Percentiles rank a stretch among this genome's conserved stretches.
These are phyloP conservation scores for Vigna unguiculata DNA, from an alignment of 306 rosid genomes.

Conservation along the genomic window DNA sequence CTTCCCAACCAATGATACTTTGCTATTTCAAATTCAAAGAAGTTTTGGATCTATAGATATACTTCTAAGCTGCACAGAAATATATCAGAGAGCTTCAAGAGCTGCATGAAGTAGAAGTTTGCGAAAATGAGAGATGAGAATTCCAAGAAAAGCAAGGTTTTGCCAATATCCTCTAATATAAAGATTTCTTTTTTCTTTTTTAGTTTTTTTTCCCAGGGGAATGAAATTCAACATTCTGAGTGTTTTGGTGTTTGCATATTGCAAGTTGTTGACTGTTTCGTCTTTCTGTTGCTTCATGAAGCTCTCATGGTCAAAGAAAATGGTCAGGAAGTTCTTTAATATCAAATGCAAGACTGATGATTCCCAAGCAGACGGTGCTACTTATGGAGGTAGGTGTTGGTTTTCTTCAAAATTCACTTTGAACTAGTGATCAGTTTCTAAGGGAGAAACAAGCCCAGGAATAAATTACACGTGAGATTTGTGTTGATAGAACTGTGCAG, in stretches of 20 bases:
- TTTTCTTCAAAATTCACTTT: conserved; percentile 38
- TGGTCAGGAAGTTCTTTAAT: conserved; percentile 97
- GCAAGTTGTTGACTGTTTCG: conserved; percentile 56
- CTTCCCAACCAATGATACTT: conserved; percentile 35
- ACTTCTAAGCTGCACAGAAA: conserved; percentile 43
- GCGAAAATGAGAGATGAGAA: conserved; percentile 87
- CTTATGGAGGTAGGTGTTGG: conserved; percentile 70
- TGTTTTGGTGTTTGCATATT: conserved; percentile 37
- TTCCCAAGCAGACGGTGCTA: conserved; percentile 72
- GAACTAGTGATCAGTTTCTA: conserved; percentile 35
- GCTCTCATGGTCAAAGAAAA: conserved; percentile 99
- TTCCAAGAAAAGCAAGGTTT: conserved; percentile 95
- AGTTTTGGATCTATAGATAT: conserved; percentile 42
- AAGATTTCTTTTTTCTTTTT: background rate
- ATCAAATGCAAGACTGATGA: conserved; percentile 89
- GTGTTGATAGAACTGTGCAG: conserved; percentile 23
- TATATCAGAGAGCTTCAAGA: conserved; percentile 37
- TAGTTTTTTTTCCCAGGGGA: conserved; percentile 14
- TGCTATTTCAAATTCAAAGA: conserved; percentile 38
- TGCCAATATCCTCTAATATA: conserved; percentile 39
- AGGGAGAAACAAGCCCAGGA: conserved; percentile 32
- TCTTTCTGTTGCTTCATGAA: conserved; percentile 58
- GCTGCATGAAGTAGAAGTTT: conserved; percentile 73
- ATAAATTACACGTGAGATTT: conserved; percentile 9
- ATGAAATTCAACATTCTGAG: conserved; percentile 36